Base-by-base conservation (phyloP, 305 asterid genomes). In the Stenogyne calaminthoides region DNA sequence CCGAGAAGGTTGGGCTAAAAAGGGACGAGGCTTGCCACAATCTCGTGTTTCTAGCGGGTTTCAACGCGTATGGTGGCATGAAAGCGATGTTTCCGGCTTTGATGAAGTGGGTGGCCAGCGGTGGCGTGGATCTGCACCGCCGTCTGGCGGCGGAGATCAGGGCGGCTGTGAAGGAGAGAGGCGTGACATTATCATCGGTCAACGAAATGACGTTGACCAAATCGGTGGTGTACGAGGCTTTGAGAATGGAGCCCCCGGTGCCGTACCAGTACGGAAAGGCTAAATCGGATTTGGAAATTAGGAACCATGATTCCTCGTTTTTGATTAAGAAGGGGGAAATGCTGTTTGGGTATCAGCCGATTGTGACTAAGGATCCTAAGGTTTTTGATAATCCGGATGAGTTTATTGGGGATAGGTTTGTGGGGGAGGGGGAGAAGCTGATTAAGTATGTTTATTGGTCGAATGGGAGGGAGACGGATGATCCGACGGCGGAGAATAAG, bases 21-120 rank as follows among this genome's bases (percentile, higher is more conserved):
- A 62, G 88, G 47, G 87, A 87, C n/a, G 92, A 87, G 56, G 90
- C 88, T 0, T 81, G 88, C 55, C 88, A 87, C 9, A 87, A 87
- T 16, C 77, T 87, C 8, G 86, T 87, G 29, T 87, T 87, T 4
- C 32, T 87, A 5, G 90, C 87, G 0, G 92, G 88, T 0, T 85
- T 87, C 78, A 85, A 87, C 67, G 88, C 89, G 0, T 87, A 85
- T 16, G 92, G 90, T 0, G 92, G 92, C 0, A 80, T 87, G 87
- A 87, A 85, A 49, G 25, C 66, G 1, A 42, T 69, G 20, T 85
- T 83, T 9, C 89, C 87, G 0, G 9, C 79, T 0, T 52, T 83
- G 54, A 32, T 85, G 62, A 82, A 83, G 74, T 85, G 87, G 83
- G 80, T 88, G 2, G 86, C 69, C 47, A 42, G 68, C 55, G 85